Evolutionary conservation across 164 flowering plant species (phyloP), one percentile per base, ranked within the genome.

Genomic region (Nymphaea thermarum): DNA sequence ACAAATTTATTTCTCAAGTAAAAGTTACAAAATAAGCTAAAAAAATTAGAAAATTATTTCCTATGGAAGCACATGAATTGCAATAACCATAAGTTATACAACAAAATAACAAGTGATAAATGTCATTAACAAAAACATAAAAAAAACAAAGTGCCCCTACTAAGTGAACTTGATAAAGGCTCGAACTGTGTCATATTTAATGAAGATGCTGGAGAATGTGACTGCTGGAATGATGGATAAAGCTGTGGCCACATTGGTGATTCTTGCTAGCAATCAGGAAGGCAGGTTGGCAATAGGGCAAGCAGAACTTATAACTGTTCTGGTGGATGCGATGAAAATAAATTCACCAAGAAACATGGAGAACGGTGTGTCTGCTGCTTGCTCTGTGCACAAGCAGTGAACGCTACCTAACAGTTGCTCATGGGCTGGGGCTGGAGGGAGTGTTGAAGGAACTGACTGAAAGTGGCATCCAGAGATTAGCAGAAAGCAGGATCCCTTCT

Each of bases 221-320:
- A 73, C 71, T 4, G 69, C 74, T 43, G 77, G 77, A 12, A 75
- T 75, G 77, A 68, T 75, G 71, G 77, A 75, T 68, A 74, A 75
- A 60, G 77, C 77, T 25, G 71, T 71, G 4, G 74, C 77, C 3
- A 71, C 71, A 60, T 66, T 75, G 59, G 74, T 74, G 17, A 67
- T 75, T 66, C 71, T 75, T 53, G 71, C 66, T 18, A 68, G 66
- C 63, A 73, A 71, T 66, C 74, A 42, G 8, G 74, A 75, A 64
- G 77, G 77, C n/a, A 75, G 53, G 65, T 42, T 42, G 3, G 77
- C 74, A 4, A 75, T 75, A 10, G 77, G 77, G 43, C 66, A 65
- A 62, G 74, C 71, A 25, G 71, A 68, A 42, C 71, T 74, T 3
- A 71, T 75, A 5, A 74, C 77, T 2, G 43, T 71, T 65, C 61